Percentiles rank a stretch among this genome's conserved stretches.
Conservation (phyloP, 495 filamentous ascomycete species). For the Trypethelium eluteriae region DNA sequence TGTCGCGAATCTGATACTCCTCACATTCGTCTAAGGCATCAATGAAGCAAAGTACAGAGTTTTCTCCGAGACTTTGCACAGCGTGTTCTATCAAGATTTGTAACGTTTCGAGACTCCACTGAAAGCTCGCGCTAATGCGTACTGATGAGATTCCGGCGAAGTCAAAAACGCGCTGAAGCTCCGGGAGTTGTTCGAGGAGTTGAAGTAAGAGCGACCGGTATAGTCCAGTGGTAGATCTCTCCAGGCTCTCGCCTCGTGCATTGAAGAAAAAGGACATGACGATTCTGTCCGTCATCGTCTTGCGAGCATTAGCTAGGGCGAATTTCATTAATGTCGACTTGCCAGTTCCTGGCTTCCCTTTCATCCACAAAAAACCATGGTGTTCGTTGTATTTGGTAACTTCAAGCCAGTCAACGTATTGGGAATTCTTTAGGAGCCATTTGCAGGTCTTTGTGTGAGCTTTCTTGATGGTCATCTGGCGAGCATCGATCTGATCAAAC, state of each 20-base stretch:
- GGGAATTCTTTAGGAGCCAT: constrained; percentile 21
- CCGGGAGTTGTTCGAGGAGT: constrained; percentile 22
- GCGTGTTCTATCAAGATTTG: constrained; percentile 13
- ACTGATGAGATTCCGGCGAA: not conserved
- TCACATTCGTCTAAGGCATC: constrained; percentile 42
- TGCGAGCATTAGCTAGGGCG: not conserved
- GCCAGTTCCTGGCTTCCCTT: constrained; percentile 29
- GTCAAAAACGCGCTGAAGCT: constrained; percentile 10
- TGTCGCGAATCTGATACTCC: constrained; percentile 14
- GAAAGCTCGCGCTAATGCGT: not conserved
- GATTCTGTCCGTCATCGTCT: constrained; percentile 9
- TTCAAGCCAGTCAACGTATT: constrained; percentile 22
- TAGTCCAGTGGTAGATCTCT: constrained; percentile 29
- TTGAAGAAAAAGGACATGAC: constrained; percentile 40
- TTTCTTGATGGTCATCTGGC: constrained; percentile 8
- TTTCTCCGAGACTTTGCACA: constrained; percentile 23
- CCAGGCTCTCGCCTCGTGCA: constrained; percentile 30
- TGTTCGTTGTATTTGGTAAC: not conserved
- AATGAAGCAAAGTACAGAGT: constrained; percentile 29
- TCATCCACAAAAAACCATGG: constrained; percentile 27
- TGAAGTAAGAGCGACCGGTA: constrained; percentile 36
- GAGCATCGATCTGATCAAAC: constrained; percentile 4
- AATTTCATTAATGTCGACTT: constrained; percentile 29
- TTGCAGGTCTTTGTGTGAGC: constrained; percentile 19
- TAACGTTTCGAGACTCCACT: not conserved